Percentiles rank a stretch among this genome's conserved stretches.
Conservation (phyloP, 208 protist genomes). For the Crithidia mellificae region DNA sequence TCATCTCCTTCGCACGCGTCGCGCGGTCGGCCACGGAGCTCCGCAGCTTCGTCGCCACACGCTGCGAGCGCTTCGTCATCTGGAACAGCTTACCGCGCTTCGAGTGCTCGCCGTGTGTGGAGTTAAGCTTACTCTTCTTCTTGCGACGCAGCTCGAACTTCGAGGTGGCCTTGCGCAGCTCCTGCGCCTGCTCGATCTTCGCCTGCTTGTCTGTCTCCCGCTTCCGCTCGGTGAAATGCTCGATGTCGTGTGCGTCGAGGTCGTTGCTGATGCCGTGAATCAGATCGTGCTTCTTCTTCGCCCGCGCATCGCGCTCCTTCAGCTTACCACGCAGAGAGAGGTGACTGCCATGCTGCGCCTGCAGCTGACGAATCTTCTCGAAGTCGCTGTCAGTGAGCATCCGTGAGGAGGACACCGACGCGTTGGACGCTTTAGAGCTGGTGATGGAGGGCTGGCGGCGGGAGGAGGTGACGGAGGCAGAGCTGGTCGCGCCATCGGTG, state of each 20-base stretch:
- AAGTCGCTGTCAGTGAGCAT: slow-evolving; percentile 87
- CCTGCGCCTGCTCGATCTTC: slow-evolving; percentile 82
- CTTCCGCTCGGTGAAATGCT: slow-evolving; percentile 88
- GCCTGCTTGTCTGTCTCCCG: slow-evolving; percentile 76
- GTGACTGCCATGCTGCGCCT: slow-evolving; percentile 71
- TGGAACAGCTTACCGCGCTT: slow-evolving; percentile 90
- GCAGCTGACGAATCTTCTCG: slow-evolving; percentile 77
- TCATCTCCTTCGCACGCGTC: slow-evolving; percentile 82
- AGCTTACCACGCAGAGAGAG: slow-evolving; percentile 72
- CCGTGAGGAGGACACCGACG: slow-evolving; percentile 53
- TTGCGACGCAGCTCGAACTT: slow-evolving; percentile 90
- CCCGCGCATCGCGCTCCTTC: slow-evolving; percentile 60
- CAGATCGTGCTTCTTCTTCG: slow-evolving; percentile 60
- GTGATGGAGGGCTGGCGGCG: slow-evolving; percentile 33
- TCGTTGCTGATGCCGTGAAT: slow-evolving; percentile 82
- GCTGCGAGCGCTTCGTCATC: slow-evolving; percentile 89
- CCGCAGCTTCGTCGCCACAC: slow-evolving; percentile 85
- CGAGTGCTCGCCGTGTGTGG: slow-evolving; percentile 83
- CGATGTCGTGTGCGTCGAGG: slow-evolving; percentile 79
- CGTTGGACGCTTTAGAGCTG: slow-evolving; percentile 38
- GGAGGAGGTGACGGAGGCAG: slow-evolving; percentile 18
- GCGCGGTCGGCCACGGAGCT: slow-evolving; percentile 76
- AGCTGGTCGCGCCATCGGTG: slow-evolving; percentile 16
- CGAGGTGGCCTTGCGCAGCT: slow-evolving; percentile 76
- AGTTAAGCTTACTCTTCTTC: slow-evolving; percentile 91